Base-by-base conservation (phyloP, 805 yeast species). In the Candida khao-thaluensis region DNA sequence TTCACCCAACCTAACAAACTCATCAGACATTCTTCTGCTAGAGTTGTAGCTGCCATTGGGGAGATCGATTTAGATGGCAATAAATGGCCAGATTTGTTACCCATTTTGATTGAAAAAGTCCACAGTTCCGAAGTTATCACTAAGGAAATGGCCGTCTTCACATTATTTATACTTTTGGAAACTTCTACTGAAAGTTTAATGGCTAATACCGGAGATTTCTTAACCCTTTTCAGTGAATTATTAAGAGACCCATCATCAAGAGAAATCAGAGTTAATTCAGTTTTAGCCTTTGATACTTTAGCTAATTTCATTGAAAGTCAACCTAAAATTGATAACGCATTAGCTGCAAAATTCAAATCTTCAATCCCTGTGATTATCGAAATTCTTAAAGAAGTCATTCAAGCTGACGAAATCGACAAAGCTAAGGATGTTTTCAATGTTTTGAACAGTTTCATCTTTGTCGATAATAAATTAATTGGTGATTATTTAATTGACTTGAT, bases 11-110 rank as follows among this genome's bases (percentile, higher is more conserved):
- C 72, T 41, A 74, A 80, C 43, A 70, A 74, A 52, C 69, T 77
- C 41, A 82, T 89, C 45, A 81, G 96, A 63, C 98, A 93, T 66
- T 81, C 95, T 15, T 74, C 84, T 40, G 90, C 98, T 17, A 81
- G 96, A 62, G 86, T 90, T 42, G 81, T 93, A 52, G 81, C 96
- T 20, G 82, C 89, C 31, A 86, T 93, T 57, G 95, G 87, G 27
- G 79, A 80, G 50, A 62, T 71, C 39, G 98, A 91, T 60, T 69
- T 89, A 47, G 74, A 74, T 26, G 62, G 71, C 45, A 56, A 61
- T 42, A 60, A 75, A 49, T 93, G 98, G 98, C 76, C 82, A 4
- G 81, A 79, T 29, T 74, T 93, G 49, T 73, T 91, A 45, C 84
- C 86, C 23, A 69, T 77, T 38, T 72, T 93, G 54, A 80, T 85